These are phyloP conservation scores for Solanum appendiculatum DNA, from an alignment of 257 asterid genomes.

Conservation along the genomic window DNA sequence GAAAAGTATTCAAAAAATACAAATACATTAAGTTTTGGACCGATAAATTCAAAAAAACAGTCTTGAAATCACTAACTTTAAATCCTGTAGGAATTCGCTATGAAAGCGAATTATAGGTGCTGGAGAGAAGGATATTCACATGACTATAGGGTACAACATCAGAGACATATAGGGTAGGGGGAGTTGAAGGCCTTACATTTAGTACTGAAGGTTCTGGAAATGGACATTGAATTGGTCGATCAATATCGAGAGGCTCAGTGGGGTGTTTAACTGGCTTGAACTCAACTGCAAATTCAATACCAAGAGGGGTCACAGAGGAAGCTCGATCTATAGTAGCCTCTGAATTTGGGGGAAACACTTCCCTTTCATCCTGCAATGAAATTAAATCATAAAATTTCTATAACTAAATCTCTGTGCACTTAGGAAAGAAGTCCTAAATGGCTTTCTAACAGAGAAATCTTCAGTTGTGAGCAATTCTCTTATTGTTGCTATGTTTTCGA, in stretches of 20 bases:
- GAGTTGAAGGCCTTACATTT: conserved; percentile 37
- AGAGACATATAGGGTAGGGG: neutral
- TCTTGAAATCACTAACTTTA: neutral
- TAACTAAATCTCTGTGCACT: neutral
- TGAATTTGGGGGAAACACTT: conserved; percentile 34
- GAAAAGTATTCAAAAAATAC: too few relatives aligned
- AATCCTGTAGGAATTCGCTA: too few relatives aligned
- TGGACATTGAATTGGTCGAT: conserved; percentile 77
- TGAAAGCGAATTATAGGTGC: too few relatives aligned
- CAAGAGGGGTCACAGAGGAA: conserved; percentile 40
- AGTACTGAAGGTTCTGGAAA: conserved; percentile 85
- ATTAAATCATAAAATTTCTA: neutral
- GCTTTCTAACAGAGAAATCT: neutral
- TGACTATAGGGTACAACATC: neutral
- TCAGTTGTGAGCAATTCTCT: neutral
- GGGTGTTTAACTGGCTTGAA: conserved; percentile 86
- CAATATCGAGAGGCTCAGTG: conserved; percentile 62
- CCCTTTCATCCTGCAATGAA: conserved; percentile 48
- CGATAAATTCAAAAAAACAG: neutral
- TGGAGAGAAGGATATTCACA: too few relatives aligned
- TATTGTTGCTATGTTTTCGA: neutral
- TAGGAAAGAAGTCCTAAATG: neutral
- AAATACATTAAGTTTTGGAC: neutral
- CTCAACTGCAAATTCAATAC: conserved; percentile 57
- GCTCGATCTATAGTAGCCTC: conserved; percentile 32